Base-by-base conservation (phyloP, 352 stramenopile genomes). In the Pythium brassicae region DNA sequence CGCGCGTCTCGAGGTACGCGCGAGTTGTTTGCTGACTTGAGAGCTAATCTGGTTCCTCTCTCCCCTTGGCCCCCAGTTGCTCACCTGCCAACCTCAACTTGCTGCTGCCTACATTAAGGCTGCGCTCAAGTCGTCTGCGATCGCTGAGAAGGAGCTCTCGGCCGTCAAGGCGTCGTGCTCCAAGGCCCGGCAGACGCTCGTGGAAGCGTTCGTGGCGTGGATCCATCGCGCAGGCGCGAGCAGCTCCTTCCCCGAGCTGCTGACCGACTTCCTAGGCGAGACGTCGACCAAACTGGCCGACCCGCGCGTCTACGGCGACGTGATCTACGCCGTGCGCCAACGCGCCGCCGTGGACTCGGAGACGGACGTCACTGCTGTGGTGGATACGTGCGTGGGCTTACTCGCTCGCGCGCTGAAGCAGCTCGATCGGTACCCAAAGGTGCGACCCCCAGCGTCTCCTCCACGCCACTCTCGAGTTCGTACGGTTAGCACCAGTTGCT, bases 401-500 rank as follows among this genome's bases (percentile, higher is more conserved):
- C 44, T 92, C 23, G 65, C 68, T 22, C 65, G 74, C 29, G 79
- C 82, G 5, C 62, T 85, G 15, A 69, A 66, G 34, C 82, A 90
- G 61, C 58, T 92, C 7, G 68, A 83, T 47, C 73, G 79, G 17
- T 92, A 92, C 68, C 84, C 82, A 43, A 89, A 92, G 71, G 81
- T 87, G 4, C 69, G 20, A 32, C 4, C 17, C 15, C n/a, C 9
- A 29, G 5, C n/a, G 26, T 23, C 20, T 19, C 10, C 11, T 42
- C 47, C 4, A n/a, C n/a, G n/a, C n/a, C n/a, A n/a, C n/a, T n/a
- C n/a, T n/a, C n/a, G n/a, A n/a, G n/a, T n/a, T n/a, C n/a, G n/a
- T n/a, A n/a, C n/a, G n/a, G n/a, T n/a, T n/a, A n/a, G n/a, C n/a
- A n/a, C n/a, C n/a, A 37, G 32, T 8, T 37, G 32, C 8, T 37